Percentiles rank a stretch among this genome's conserved stretches.
phyloP scores from a whole-genome alignment of 2,329 filamentous ascomycete species.

The Colletotrichum melonis region DNA sequence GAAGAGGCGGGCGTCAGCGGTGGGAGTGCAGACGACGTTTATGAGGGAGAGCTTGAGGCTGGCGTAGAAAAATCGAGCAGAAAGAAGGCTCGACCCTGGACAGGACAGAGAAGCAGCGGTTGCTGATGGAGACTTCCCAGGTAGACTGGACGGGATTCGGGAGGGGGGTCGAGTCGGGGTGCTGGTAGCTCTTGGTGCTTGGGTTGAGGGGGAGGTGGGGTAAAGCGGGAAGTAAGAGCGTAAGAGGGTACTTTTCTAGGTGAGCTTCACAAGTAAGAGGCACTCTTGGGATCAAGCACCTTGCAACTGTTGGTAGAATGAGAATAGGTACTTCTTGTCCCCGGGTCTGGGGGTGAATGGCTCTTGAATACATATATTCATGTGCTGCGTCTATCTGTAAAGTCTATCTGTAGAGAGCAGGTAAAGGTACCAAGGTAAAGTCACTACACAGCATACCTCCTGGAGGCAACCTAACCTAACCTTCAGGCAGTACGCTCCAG shows the following conservation, averaged over 20 bases:
- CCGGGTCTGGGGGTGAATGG: no score
- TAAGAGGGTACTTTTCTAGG: neutral
- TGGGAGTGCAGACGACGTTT: constrained; percentile 21
- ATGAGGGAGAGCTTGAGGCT: constrained; percentile 12
- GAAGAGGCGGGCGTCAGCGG: constrained; percentile 27
- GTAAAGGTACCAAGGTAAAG: neutral
- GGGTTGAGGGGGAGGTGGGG: constrained; percentile 35
- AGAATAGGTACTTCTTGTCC: no score
- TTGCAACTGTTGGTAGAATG: no score
- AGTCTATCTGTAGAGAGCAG: no score
- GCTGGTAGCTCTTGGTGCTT: constrained; percentile 13
- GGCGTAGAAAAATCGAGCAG: constrained; percentile 26
- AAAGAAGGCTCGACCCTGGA: constrained; percentile 30
- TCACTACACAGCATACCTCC: neutral
- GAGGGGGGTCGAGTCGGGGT: constrained; percentile 22
- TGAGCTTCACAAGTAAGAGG: constrained; percentile 32
- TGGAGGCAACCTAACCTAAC: constrained; percentile 6
- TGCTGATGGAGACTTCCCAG: constrained; percentile 33
- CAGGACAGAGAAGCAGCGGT: constrained; percentile 25
- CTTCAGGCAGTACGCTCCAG: neutral
- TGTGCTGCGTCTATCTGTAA: neutral
- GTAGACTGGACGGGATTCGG: constrained; percentile 6
- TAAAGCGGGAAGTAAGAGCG: constrained; percentile 15
- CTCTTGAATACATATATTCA: neutral
- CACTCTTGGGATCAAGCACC: neutral